Base-by-base conservation (phyloP, 495 filamentous ascomycete species). In the Paragyromitra xinjiangensis region DNA sequence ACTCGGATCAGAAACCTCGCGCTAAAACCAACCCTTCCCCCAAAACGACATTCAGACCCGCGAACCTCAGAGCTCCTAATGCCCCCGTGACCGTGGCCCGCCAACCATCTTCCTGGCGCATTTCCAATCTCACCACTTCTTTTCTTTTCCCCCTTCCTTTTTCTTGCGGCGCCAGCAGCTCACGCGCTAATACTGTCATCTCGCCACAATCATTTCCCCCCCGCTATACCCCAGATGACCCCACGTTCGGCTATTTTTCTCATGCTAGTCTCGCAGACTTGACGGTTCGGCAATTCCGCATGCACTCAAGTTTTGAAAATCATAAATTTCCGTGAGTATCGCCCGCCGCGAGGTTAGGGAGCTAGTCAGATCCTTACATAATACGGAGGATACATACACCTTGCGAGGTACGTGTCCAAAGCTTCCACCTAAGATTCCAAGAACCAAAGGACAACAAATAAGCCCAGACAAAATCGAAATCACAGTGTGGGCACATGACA, bases 221-320 rank as follows among this genome's bases (percentile, higher is more conserved):
- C 66, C 50, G 51, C 50, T 58, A 69, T 69, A 63, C 26, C 40
- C 69, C 58, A 71, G 56, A 64, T 53, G 29, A 71, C 59, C 45
- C 61, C 69, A 66, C 45, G n/a, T 40, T 55, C 69, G 59, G 69
- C 61, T 66, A 65, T 45, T 37, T 48, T 26, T 34, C n/a, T 66
- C 5, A 34, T 51, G 61, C 19, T 22, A n/a, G 61, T 44, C 37
- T 11, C 61, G 19, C 16, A 70, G 40, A 22, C 22, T 53, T 42
- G 45, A 71, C 69, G 69, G 45, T 40, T 71, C 58, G 69, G 69
- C 19, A 53, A 12, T 26, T 26, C 67, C 58, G 16, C 29, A 40
- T 42, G 26, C 24, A 59, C 58, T 34, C 24, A 29, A n/a, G 37
- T 22, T n/a, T 3, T 19, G 58, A 40, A 40, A 62, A 62, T 62